Conservation (phyloP, 176 grass and related monocot species). For the Miscanthus lutarioriparius region DNA sequence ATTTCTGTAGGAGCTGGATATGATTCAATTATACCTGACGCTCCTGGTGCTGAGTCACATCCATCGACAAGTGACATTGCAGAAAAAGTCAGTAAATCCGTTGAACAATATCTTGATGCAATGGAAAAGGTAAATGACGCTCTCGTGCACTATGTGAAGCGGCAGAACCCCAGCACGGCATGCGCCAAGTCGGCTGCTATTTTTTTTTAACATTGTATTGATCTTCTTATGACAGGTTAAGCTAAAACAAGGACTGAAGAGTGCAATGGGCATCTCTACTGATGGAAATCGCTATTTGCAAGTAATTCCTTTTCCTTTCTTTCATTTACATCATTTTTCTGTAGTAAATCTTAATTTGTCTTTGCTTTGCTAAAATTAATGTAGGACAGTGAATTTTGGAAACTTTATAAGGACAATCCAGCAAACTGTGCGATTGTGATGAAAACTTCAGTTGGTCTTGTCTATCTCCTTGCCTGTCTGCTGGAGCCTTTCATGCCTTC, state of each 20-base stretch:
- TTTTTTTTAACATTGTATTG: neutral
- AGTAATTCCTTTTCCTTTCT: conserved; percentile 43
- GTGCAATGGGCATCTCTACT: conserved; percentile 81
- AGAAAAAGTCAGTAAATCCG: conserved; percentile 66
- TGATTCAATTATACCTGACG: conserved; percentile 74
- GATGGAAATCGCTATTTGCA: conserved; percentile 93
- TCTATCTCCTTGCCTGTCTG: conserved; percentile 87
- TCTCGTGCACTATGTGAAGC: conserved; percentile 12
- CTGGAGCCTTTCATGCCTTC: conserved; percentile 97
- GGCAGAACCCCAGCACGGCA: neutral
- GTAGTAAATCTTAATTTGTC: neutral
- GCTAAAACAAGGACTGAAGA: conserved; percentile 91
- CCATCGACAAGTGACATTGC: conserved; percentile 47
- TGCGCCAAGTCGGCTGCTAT: neutral
- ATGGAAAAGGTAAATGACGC: conserved; percentile 77
- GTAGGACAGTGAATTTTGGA: conserved; percentile 89
- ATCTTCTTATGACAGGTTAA: conserved; percentile 63
- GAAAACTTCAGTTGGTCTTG: conserved; percentile 93
- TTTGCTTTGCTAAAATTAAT: conserved; percentile 38
- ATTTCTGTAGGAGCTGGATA: conserved; percentile 69
- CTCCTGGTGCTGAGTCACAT: conserved; percentile 69
- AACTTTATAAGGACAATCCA: conserved; percentile 85
- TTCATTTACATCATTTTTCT: neutral
- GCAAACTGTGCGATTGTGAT: conserved; percentile 80
- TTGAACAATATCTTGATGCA: conserved; percentile 89